Evolutionary conservation across 2,329 filamentous ascomycete genomes (phyloP).

Genomic region (Paraphoma chrysanthemicola): DNA sequence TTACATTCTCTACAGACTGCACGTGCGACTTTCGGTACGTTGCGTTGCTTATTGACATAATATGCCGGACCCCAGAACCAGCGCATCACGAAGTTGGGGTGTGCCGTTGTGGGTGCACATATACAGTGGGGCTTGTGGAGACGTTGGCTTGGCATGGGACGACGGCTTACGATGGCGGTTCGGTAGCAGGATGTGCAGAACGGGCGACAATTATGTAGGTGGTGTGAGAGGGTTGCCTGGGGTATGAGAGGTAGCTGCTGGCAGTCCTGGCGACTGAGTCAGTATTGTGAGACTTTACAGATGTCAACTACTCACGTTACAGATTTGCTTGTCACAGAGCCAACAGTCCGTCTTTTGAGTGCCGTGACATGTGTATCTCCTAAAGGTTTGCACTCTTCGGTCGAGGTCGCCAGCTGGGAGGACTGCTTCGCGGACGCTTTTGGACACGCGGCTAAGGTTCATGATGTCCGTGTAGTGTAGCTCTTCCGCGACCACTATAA

Average conservation of each 20-base stretch:
- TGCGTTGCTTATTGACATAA: slow-evolving; percentile 1
- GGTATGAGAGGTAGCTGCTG: slow-evolving; percentile 5
- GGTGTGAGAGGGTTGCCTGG: slow-evolving; percentile 16
- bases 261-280: slow-evolving; percentile 12
- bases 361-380: slow-evolving; percentile 25
- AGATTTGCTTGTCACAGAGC: slow-evolving; percentile 30
- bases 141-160: background rate
- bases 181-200: slow-evolving; percentile 34
- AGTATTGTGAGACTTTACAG: background rate
- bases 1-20: slow-evolving; percentile 24
- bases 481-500: slow-evolving; percentile 31
- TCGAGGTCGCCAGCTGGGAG: slow-evolving; percentile 25
- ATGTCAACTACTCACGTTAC: slow-evolving; percentile 11
- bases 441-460: slow-evolving; percentile 32
- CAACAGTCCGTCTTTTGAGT: slow-evolving; percentile 22
- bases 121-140: slow-evolving; percentile 10
- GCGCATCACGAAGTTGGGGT: slow-evolving; percentile 7
- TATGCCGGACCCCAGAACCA: background rate
- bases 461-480: slow-evolving; percentile 36
- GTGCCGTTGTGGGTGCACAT: slow-evolving; percentile 16
- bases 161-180: background rate
- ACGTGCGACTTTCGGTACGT: background rate
- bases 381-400: slow-evolving; percentile 22
- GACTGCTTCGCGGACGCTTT: slow-evolving; percentile 29
- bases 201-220: slow-evolving; percentile 27